Evolutionary conservation across 192 early-diverging fungal species (phyloP), one percentile per base, ranked within the genome.

Genomic region (Thoreauomyces humboldtii): DNA sequence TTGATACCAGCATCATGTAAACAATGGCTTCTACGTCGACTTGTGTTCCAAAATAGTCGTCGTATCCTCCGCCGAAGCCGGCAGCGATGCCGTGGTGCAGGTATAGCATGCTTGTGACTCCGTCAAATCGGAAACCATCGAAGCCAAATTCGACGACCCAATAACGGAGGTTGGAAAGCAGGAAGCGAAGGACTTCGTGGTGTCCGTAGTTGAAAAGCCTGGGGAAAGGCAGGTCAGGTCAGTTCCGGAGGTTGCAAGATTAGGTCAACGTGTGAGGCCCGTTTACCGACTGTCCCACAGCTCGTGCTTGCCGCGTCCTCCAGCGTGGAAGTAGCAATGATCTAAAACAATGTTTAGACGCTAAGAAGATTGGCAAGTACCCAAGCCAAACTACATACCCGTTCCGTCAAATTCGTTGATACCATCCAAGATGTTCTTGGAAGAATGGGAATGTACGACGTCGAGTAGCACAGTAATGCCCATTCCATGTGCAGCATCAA

Each of bases 61-160:
- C 71, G 68, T 98, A 98, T 59, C 87, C 82, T 57, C 96, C 96
- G 54, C 87, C 88, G 74, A 98, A 98, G 0, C 90, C 96, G 35
- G 87, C 90, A 4, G 88, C 92, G 42, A 98, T 91, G 21, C 96
- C 96, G 71, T 98, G 96, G 73, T 98, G 96, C 27, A 73, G 74
- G 72, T 98, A 98, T 58, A 98, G 84, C 91, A 98, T 97, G 47
- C 87, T 90, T 1, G 96, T 98, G 21, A 98, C 94, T 44, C 94
- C 96, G 75, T 98, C 96, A 62, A 98, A 98, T 36, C 96, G 87
- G 88, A 98, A 97, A 17, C 96, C 96, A 73, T 97, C 96, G 68
- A 98, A 93, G 17, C 77, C 71, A 70, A 85, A 98, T 67, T 89
- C 87, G 35, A 90, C 86, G 71, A 98, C 77, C 89, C 91, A 98